phyloP scores from a whole-genome alignment of 106 monocot species.

The Narthecium ossifragum region DNA sequence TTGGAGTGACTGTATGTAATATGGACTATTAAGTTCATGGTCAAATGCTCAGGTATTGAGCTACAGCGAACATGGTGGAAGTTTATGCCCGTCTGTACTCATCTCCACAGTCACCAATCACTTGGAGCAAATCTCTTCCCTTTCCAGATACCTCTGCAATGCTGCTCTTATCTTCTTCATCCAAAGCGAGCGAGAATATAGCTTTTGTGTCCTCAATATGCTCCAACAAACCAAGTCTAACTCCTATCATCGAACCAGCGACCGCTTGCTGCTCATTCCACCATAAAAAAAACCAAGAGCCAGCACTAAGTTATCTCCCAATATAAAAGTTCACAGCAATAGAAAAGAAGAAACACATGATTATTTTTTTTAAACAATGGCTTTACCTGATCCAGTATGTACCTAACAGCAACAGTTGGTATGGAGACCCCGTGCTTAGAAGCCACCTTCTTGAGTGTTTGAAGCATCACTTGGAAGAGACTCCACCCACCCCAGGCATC shows the following conservation, averaged over 20 bases:
- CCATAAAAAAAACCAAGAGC: slow-evolving; percentile 2
- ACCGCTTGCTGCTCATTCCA: slow-evolving; percentile 52
- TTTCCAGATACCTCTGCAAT: slow-evolving; percentile 62
- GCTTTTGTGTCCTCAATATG: slow-evolving; percentile 75
- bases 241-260: slow-evolving; percentile 95
- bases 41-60: too few relatives aligned
- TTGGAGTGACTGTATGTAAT: too few relatives aligned
- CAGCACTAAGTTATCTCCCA: background rate
- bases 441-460: slow-evolving; percentile 62
- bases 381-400: slow-evolving; percentile 85
- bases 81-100: slow-evolving; percentile 60
- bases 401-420: slow-evolving; percentile 81
- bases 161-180: slow-evolving; percentile 64
- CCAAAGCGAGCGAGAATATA: slow-evolving; percentile 65
- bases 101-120: slow-evolving; percentile 94
- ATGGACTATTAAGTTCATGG: too few relatives aligned
- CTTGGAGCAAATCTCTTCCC: slow-evolving; percentile 65
- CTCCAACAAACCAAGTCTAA: slow-evolving; percentile 78
- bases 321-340: background rate
- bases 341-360: background rate
- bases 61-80: background rate
- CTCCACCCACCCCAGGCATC: slow-evolving; percentile 92
- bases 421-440: slow-evolving; percentile 76
- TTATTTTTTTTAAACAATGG: background rate
- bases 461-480: slow-evolving; percentile 75